Evolutionary conservation across 2,329 filamentous ascomycete genomes (phyloP).

Genomic region (Malbranchea zuffiana): DNA sequence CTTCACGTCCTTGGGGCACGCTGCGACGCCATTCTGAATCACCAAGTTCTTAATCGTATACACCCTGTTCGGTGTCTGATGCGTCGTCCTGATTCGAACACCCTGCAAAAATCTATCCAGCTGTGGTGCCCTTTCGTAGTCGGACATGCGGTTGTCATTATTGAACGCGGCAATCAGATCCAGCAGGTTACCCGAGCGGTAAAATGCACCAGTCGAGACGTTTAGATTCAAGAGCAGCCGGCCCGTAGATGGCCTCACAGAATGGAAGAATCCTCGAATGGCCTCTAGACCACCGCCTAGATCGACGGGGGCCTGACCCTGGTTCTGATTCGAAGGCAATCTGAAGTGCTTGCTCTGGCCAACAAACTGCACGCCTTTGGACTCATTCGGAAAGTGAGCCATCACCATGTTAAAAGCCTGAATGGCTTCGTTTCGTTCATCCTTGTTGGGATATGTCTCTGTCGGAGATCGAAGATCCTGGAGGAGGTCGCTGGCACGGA

Average conservation of each 20-base stretch:
- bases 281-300: constrained; percentile 46
- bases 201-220: constrained; percentile 50
- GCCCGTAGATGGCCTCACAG: constrained; percentile 47
- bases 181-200: constrained; percentile 31
- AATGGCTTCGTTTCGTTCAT: constrained; percentile 40
- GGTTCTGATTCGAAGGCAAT: constrained; percentile 36
- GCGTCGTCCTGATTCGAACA: constrained; percentile 13
- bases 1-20: background rate
- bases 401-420: constrained; percentile 50
- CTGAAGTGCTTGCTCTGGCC: constrained; percentile 30
- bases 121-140: background rate
- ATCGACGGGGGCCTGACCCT: constrained; percentile 20
- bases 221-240: constrained; percentile 53
- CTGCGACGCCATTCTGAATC: background rate
- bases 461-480: constrained; percentile 33
- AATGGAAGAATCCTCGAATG: constrained; percentile 52
- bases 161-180: background rate
- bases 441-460: constrained; percentile 27
- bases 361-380: constrained; percentile 34
- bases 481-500: constrained; percentile 31
- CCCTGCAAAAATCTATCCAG: constrained; percentile 14
- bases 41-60: constrained; percentile 1
- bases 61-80: constrained; percentile 4
- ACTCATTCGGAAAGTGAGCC: constrained; percentile 37
- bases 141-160: background rate